phyloP scores from a whole-genome alignment of 2,329 filamentous ascomycete genomes.

The Penicillium concentricum region DNA sequence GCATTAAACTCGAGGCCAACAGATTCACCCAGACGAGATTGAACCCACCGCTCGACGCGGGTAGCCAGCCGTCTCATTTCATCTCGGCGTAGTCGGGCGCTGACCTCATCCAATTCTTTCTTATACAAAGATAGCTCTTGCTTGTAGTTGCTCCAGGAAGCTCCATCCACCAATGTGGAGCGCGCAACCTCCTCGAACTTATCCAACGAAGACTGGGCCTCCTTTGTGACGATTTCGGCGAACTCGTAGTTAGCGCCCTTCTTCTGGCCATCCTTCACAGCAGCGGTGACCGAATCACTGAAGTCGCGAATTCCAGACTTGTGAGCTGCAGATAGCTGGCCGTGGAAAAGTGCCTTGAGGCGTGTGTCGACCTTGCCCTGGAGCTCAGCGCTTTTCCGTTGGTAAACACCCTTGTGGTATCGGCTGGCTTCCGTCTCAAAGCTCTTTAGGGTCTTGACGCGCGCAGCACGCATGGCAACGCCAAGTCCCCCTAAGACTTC shows the following conservation, averaged over 20 bases:
- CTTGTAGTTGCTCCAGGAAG: conserved; percentile 83
- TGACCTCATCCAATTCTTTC: conserved; percentile 89
- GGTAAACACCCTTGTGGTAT: conserved; percentile 95
- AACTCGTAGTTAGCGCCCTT: conserved; percentile 90
- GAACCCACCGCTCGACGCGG: conserved; percentile 90
- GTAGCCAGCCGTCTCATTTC: conserved; percentile 93
- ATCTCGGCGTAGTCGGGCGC: conserved; percentile 79
- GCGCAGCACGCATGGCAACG: conserved; percentile 66
- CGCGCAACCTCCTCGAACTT: conserved; percentile 75
- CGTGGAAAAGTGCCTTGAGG: conserved; percentile 81
- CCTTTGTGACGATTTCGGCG: conserved; percentile 81
- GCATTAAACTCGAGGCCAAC: conserved; percentile 95
- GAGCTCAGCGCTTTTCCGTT: conserved; percentile 79
- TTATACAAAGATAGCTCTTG: conserved; percentile 77
- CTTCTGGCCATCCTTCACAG: conserved; percentile 91
- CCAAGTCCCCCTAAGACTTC: conserved; percentile 75
- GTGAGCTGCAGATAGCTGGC: conserved; percentile 84
- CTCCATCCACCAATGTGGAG: conserved; percentile 71
- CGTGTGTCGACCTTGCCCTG: conserved; percentile 84
- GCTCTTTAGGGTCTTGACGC: conserved; percentile 71
- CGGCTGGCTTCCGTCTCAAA: conserved; percentile 89
- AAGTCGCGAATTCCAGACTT: conserved; percentile 83
- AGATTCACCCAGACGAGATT: conserved; percentile 79
- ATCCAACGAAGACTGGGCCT: conserved; percentile 73
- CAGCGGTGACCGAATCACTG: conserved; percentile 78